These are phyloP conservation scores for Jamesozyma hellenica DNA, from an alignment of 805 yeast genomes.

Conservation along the genomic window DNA sequence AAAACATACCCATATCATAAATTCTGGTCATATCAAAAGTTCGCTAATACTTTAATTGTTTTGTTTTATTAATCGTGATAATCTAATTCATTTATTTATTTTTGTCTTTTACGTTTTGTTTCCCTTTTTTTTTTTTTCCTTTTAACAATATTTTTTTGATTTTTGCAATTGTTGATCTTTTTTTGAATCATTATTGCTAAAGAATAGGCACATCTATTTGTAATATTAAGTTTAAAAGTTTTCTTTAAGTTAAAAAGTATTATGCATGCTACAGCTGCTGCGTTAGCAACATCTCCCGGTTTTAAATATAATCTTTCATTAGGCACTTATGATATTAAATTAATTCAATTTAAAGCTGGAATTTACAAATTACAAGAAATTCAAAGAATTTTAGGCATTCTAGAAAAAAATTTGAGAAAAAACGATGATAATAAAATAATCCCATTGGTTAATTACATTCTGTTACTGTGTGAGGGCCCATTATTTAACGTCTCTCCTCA, in stretches of 20 bases:
- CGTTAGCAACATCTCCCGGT: constrained; percentile 28
- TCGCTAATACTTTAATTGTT: too few species aligned
- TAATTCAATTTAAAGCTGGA: constrained; percentile 50
- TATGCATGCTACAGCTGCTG: constrained; percentile 30
- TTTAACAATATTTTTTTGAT: too few species aligned
- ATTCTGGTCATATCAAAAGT: too few species aligned
- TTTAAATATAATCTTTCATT: constrained; percentile 26
- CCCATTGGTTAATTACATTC: constrained; percentile 30
- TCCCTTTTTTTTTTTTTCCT: too few species aligned
- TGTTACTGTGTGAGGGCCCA: constrained; percentile 32
- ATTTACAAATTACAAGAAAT: constrained; percentile 37
- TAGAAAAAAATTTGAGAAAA: constrained; percentile 20
- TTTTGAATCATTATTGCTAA: too few species aligned
- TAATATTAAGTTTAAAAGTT: too few species aligned
- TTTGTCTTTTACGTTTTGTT: too few species aligned
- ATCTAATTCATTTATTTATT: too few species aligned
- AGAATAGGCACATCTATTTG: too few species aligned
- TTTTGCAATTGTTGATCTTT: too few species aligned
- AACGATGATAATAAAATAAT: constrained; percentile 19
- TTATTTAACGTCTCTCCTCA: constrained; percentile 34
- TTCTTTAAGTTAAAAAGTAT: not conserved
- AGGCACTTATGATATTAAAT: constrained; percentile 44
- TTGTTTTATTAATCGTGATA: too few species aligned
- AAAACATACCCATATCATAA: too few species aligned
- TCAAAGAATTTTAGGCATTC: constrained; percentile 26